Evolutionary conservation across 148 eudicot species (phyloP), one percentile per base, ranked within the genome.

Genomic region (Camellia granthamiana): DNA sequence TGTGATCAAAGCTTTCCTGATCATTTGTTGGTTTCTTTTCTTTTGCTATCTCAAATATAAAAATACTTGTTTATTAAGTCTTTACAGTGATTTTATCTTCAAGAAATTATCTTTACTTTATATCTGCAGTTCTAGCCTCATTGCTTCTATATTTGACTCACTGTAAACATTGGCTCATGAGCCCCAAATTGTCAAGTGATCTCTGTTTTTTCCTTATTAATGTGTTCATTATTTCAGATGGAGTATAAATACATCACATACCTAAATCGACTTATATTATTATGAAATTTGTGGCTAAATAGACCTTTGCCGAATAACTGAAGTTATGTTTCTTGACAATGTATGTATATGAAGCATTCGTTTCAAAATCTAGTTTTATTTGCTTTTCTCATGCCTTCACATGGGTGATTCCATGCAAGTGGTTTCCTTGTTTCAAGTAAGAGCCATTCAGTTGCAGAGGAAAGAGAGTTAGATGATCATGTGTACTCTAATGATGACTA

Each of bases 361-460:
- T 65, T 51, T 21, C 10, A 60, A 76, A 43, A 15, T 67, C 68
- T 76, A 30, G 14, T 62, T 69, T 81, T 3, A 58, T 64, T 30
- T 81, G 67, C 74, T 78, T 58, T 63, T 55, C 78, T 21, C 44
- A 72, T 63, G 74, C 74, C 71, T 73, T 66, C 18, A 43, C 8
- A 30, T 70, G 63, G 72, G 41, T 7, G 47, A 80, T 74, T 89
- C 51, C 92, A 97, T 98, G 99, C 98, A 72, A 89, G 94, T 84
- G 93, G 83, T 83, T 94, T 97, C 88, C 97, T 97, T 84, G 78
- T 87, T 69, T 88, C 98, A 75, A 89, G 90, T 72, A 89, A 91
- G 84, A 87, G 82, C 80, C 86, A 91, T 86, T 85, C 83, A 44
- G 85, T 81, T 69, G 77, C 81, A 46, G 95, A 91, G 79, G 99